These are phyloP conservation scores for Abrus pulchellus DNA, from an alignment of 306 rosid species.

Conservation along the genomic window DNA sequence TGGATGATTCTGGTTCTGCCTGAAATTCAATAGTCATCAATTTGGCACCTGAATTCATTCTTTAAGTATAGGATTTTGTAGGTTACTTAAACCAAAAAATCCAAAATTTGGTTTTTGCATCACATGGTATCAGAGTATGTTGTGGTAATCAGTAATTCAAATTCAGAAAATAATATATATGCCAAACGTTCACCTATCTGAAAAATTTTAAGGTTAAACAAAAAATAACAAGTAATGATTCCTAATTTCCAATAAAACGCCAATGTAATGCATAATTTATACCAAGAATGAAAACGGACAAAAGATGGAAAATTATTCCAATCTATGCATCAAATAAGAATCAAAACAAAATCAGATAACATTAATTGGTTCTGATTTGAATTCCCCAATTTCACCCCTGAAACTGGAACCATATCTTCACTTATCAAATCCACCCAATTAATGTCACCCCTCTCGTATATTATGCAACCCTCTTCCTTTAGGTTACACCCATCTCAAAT, in stretches of 20 bases:
- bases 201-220: constrained; percentile 4
- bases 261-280: not conserved
- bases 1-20: constrained; percentile 70
- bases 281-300: constrained; percentile 2
- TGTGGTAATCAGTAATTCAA: constrained; percentile 27
- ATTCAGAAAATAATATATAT: constrained; percentile 15
- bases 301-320: constrained; percentile 4
- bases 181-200: not conserved
- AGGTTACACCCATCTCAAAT: constrained; percentile 6
- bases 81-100: constrained; percentile 21
- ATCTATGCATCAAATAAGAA: constrained; percentile 23
- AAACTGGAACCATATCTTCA: constrained; percentile 6
- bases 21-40: constrained; percentile 54
- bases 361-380: constrained; percentile 16
- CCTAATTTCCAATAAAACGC: not conserved
- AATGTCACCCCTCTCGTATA: constrained; percentile 13
- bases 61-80: not conserved
- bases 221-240: constrained; percentile 22
- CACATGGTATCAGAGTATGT: constrained; percentile 1
- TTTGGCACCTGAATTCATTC: constrained; percentile 24
- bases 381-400: not conserved
- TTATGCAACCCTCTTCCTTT: not conserved
- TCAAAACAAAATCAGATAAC: constrained; percentile 10
- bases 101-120: not conserved
- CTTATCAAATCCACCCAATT: constrained; percentile 25